Evolutionary conservation across 2,329 filamentous ascomycete species (phyloP).

Genomic region (Endocalyx cinctus): DNA sequence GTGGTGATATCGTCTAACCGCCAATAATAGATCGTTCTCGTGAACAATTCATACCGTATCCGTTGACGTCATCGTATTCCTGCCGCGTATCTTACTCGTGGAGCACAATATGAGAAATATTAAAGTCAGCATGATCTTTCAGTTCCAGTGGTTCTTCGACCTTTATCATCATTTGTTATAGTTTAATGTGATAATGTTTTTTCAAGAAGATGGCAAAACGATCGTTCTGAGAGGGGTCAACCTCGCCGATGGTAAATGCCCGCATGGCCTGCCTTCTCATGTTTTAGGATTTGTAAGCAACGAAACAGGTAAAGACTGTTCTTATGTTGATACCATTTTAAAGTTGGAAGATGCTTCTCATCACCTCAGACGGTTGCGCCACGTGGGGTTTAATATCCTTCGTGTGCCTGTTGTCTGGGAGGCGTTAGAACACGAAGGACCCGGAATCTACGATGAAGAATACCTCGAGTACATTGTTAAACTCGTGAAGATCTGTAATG

Average conservation of each 20-base stretch:
- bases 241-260: slow-evolving; percentile 18
- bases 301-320: slow-evolving; percentile 5
- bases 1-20: no score
- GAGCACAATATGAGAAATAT: no score
- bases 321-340: slow-evolving; percentile 12
- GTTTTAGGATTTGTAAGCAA: slow-evolving; percentile 10
- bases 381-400: slow-evolving; percentile 16
- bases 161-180: no score
- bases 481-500: slow-evolving; percentile 13
- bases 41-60: no score
- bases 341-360: slow-evolving; percentile 10
- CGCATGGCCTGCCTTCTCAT: slow-evolving; percentile 12
- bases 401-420: slow-evolving; percentile 18
- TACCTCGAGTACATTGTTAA: slow-evolving; percentile 14
- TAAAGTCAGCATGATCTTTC: no score
- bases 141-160: no score
- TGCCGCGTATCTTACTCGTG: no score
- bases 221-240: slow-evolving; percentile 19
- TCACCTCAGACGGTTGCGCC: slow-evolving; percentile 13
- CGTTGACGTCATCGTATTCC: no score
- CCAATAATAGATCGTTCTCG: no score
- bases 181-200: slow-evolving; percentile 5
- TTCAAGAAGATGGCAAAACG: slow-evolving; percentile 12
- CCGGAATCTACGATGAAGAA: slow-evolving; percentile 18
- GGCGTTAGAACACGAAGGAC: slow-evolving; percentile 17